Evolutionary conservation across 805 yeast species (phyloP).

Genomic region (Ogataea henricii): DNA sequence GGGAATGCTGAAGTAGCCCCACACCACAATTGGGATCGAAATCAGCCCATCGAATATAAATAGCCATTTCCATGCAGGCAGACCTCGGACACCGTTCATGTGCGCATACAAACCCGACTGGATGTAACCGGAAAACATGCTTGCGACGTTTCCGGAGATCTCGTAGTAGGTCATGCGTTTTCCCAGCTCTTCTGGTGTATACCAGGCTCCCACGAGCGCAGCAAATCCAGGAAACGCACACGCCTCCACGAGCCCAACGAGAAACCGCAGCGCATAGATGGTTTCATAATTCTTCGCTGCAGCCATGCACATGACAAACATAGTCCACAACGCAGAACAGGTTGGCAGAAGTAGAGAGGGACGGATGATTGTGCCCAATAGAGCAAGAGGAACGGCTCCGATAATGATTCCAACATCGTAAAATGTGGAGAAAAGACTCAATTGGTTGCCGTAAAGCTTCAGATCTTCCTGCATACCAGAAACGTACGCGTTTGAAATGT

Average conservation of each 20-base stretch:
- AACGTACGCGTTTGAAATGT: conserved; percentile 64
- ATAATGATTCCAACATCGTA: conserved; percentile 34
- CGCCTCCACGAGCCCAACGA: conserved; percentile 45
- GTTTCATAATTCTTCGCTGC: conserved; percentile 29
- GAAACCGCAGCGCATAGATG: conserved; percentile 43
- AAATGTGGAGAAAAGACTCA: conserved; percentile 34
- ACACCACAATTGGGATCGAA: conserved; percentile 58
- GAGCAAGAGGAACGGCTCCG: conserved; percentile 22
- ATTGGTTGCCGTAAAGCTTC: conserved; percentile 52
- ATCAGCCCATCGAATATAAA: conserved; percentile 65
- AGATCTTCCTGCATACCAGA: conserved; percentile 61
- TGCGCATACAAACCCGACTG: conserved; percentile 54
- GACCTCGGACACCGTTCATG: conserved; percentile 52
- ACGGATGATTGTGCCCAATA: conserved; percentile 22
- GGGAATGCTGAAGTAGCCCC: conserved; percentile 60
- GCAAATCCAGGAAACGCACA: conserved; percentile 43
- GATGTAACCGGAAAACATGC: conserved; percentile 58
- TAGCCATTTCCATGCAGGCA: conserved; percentile 73
- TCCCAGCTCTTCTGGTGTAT: conserved; percentile 42
- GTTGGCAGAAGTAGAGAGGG: conserved; percentile 19
- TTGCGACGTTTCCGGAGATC: conserved; percentile 39
- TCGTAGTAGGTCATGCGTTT: conserved; percentile 43
- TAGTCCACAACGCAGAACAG: conserved; percentile 30
- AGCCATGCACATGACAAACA: conserved; percentile 28
- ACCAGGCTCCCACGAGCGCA: conserved; percentile 43